These are phyloP conservation scores for Pythium rishiriense DNA, from an alignment of 352 stramenopile species.

Conservation along the genomic window DNA sequence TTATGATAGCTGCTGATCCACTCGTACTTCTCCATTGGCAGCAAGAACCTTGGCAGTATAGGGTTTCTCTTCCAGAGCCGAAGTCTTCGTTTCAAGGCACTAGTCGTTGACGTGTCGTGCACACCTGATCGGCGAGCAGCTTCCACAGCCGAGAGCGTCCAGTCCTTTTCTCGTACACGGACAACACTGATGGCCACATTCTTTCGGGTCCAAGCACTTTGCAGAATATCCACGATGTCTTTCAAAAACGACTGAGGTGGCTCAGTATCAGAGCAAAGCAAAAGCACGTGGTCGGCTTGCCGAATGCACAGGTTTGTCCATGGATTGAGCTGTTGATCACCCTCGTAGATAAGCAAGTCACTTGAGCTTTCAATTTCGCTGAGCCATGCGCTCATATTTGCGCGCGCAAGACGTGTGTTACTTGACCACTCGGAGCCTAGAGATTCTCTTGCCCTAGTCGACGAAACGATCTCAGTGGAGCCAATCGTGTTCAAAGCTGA, in stretches of 20 bases:
- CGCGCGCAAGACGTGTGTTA: conserved; percentile 59
- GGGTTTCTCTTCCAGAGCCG: conserved; percentile 57
- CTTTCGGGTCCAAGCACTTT: conserved; percentile 70
- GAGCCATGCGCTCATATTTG: conserved; percentile 79
- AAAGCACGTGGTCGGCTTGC: conserved; percentile 81
- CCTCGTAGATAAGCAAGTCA: conserved; percentile 83
- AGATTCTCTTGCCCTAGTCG: conserved; percentile 58
- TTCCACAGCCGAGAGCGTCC: conserved; percentile 63
- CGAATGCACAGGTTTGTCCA: conserved; percentile 87
- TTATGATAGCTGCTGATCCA: conserved; percentile 89
- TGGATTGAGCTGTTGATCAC: conserved; percentile 60
- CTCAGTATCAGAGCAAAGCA: conserved; percentile 77
- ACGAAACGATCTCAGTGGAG: conserved; percentile 70
- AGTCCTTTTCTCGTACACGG: conserved; percentile 72
- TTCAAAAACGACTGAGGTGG: conserved; percentile 64
- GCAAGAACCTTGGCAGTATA: conserved; percentile 64
- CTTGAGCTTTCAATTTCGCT: conserved; percentile 78
- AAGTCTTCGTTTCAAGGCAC: conserved; percentile 58
- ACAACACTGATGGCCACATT: conserved; percentile 79
- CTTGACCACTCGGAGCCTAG: conserved; percentile 72
- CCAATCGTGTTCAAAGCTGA: conserved; percentile 65
- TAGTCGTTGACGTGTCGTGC: conserved; percentile 51
- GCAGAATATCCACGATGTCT: conserved; percentile 70
- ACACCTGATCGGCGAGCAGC: conserved; percentile 42
- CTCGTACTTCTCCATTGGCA: conserved; percentile 84